Percentiles rank a stretch among this genome's conserved stretches.
Conservation (phyloP, 805 yeast species). For the Candida wancherniae region DNA sequence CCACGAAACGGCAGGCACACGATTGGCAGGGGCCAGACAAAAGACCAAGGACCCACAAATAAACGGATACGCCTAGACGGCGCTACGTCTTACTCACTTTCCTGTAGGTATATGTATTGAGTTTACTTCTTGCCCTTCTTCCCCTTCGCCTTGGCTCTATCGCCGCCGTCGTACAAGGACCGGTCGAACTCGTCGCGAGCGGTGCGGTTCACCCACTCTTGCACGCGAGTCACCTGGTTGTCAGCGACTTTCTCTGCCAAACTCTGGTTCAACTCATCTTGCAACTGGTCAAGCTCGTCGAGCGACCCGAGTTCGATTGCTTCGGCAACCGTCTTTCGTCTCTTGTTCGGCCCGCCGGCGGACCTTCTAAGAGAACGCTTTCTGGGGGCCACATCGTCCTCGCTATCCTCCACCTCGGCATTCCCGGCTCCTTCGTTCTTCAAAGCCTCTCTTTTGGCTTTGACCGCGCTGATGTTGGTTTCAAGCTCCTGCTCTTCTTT, state of each 20-base stretch:
- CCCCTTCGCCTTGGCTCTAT: constrained; percentile 22
- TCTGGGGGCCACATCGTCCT: constrained; percentile 22
- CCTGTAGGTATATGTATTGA: too few relatives aligned
- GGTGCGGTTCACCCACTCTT: constrained; percentile 58
- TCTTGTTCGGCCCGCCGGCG: constrained; percentile 29
- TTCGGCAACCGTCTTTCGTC: constrained; percentile 32
- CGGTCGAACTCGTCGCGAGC: constrained; percentile 50
- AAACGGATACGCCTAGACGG: too few relatives aligned
- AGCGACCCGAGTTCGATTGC: constrained; percentile 24
- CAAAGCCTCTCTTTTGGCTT: constrained; percentile 5
- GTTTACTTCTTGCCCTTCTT: constrained; percentile 15
- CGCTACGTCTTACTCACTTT: too few relatives aligned
- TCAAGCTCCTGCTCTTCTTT: constrained; percentile 21
- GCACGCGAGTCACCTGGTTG: constrained; percentile 42
- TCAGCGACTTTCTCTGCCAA: constrained; percentile 33
- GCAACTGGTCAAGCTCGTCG: constrained; percentile 22
- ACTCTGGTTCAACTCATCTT: constrained; percentile 25
- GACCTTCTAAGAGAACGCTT: constrained; percentile 30
- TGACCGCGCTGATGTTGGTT: constrained; percentile 8
- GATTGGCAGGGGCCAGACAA: too few relatives aligned
- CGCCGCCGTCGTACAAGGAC: constrained; percentile 55
- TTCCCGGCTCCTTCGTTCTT: too few relatives aligned
- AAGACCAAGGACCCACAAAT: too few relatives aligned
- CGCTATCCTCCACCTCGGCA: constrained; percentile 24
- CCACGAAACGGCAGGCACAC: too few relatives aligned